Percentiles rank a stretch among this genome's conserved stretches.
These are phyloP conservation scores for Trichophyton schoenleinii DNA, from an alignment of 2,329 filamentous ascomycete species.

Conservation along the genomic window DNA sequence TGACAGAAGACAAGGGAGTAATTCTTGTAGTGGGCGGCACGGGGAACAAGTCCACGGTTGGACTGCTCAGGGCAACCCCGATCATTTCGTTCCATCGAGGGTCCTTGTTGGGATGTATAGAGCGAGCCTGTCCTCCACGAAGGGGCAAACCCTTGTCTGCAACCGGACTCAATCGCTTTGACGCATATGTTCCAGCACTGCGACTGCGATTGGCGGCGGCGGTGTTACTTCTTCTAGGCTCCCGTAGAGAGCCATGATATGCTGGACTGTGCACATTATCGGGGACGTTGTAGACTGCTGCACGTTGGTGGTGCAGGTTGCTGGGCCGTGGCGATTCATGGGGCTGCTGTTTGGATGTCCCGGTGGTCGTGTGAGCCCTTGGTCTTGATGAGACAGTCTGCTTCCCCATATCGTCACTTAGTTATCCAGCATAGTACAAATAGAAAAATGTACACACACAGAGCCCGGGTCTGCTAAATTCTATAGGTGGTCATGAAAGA, in stretches of 20 bases:
- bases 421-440: not conserved
- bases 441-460: not conserved
- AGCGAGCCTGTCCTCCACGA: not conserved
- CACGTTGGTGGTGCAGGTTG: not conserved
- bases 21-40: not conserved
- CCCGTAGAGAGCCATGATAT: not conserved
- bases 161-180: not conserved
- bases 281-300: not conserved
- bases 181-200: not conserved
- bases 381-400: not conserved
- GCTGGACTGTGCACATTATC: not conserved
- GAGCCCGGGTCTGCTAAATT: not conserved
- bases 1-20: not conserved
- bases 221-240: not conserved
- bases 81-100: constrained; percentile 41
- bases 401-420: not conserved
- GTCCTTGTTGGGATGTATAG: constrained; percentile 7
- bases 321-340: not conserved
- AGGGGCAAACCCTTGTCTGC: not conserved
- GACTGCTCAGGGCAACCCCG: constrained; percentile 64
- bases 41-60: constrained; percentile 27
- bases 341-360: not conserved
- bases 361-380: not conserved
- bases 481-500: not conserved
- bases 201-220: not conserved